Evolutionary conservation across 164 flowering plant genomes (phyloP).

Genomic region (Amborella trichopoda): DNA sequence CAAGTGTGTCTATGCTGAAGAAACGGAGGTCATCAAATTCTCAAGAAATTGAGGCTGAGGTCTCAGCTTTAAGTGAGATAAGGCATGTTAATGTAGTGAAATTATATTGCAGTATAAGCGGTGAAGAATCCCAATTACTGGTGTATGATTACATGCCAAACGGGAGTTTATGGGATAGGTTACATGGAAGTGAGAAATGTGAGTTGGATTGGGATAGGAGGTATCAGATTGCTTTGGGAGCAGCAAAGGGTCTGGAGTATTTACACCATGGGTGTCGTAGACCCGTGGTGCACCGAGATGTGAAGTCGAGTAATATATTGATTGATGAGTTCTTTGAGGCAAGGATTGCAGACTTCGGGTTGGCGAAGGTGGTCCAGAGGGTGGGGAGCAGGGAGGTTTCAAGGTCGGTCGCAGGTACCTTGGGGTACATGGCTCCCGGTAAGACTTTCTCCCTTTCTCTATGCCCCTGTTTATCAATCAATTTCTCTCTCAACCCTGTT

Average conservation of each 20-base stretch:
- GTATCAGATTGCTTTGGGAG: constrained; percentile 54
- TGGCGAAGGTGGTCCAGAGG: constrained; percentile 35
- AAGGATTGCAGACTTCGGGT: constrained; percentile 58
- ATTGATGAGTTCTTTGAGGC: constrained; percentile 45
- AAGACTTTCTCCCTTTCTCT: too few species aligned
- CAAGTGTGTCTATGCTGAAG: constrained; percentile 27
- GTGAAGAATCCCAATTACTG: constrained; percentile 51
- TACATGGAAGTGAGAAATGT: constrained; percentile 31
- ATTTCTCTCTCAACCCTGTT: too few species aligned
- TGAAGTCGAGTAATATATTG: constrained; percentile 56
- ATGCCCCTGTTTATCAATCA: too few species aligned
- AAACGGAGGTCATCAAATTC: constrained; percentile 11
- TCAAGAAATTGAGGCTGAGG: constrained; percentile 63
- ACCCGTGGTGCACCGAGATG: constrained; percentile 54
- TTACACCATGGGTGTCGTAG: constrained; percentile 49
- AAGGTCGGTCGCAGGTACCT: constrained; percentile 44
- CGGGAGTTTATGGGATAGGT: constrained; percentile 70
- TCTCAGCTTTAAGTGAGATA: constrained; percentile 46
- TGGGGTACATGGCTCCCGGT: constrained; percentile 80
- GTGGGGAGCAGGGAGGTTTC: constrained; percentile 17
- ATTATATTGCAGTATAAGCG: constrained; percentile 58
- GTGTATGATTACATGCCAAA: constrained; percentile 68
- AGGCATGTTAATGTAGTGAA: constrained; percentile 80
- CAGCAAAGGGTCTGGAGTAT: constrained; percentile 71
- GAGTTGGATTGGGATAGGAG: constrained; percentile 49